Evolutionary conservation across 208 protist genomes (phyloP), one percentile per base, ranked within the genome.

Genomic region (Perkinsela sp.): DNA sequence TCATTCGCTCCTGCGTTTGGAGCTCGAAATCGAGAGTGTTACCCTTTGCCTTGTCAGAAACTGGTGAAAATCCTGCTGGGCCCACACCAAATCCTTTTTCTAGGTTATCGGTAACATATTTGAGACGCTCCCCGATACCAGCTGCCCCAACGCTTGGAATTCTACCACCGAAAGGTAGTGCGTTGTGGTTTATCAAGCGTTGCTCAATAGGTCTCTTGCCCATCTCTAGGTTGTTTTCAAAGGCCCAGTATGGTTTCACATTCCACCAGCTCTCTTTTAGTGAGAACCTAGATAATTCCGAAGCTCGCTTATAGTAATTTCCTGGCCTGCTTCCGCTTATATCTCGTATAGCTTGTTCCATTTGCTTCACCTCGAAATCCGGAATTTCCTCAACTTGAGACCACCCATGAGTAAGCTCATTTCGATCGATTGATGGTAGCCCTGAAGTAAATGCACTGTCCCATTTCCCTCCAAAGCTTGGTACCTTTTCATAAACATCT

Each of bases 261-360:
- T 69, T 72, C 83, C 83, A 91, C 86, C 86, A 91, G 67, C 74
- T 75, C 73, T 91, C 86, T 71, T 88, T 88, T 29, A 91, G 71
- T 31, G 72, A 67, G 67, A 91, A 72, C n/a, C 73, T 73, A 31
- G 77, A 73, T 67, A 73, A 79, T 72, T 91, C 82, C 13, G 76
- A 77, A 13, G 79, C 78, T 0, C 76, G 75, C 73, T 91, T 91
- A 68, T 87, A 69, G 69, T 85, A 91, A 78, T 91, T 91, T 30
- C 87, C 87, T 1, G 83, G 83, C 22, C 85, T 78, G 67, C 78
- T 74, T 2, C 85, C 87, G 74, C 82, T 85, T 70, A 93, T 93
- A 70, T 93, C 87, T 30, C 85, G 80, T 66, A 93, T 72, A 6
- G 83, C 83, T 73, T 93, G 87, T 75, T 93, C 87, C 68, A 90